A percentile compares a stretch with the other conserved stretches of the same genome.
These are phyloP conservation scores for Neltuma alba DNA, from an alignment of 306 rosid genomes.

Conservation along the genomic window DNA sequence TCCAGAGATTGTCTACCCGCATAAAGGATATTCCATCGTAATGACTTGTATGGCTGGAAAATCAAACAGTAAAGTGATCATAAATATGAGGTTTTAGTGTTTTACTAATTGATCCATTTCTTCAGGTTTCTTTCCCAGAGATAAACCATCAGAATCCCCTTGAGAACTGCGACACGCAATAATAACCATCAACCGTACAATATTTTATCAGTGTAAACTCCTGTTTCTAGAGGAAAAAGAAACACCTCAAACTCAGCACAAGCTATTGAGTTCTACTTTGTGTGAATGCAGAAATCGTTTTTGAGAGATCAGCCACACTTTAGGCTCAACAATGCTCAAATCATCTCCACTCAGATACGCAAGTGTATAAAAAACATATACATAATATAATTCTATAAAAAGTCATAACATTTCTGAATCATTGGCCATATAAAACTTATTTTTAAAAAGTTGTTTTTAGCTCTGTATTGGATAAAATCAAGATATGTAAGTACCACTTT, in stretches of 20 bases:
- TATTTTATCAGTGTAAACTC: not conserved
- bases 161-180: constrained; percentile 68
- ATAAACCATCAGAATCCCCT: constrained; percentile 89
- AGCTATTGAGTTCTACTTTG: too few species aligned
- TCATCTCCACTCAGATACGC: too few species aligned
- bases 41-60: not conserved
- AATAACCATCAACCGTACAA: constrained; percentile 12
- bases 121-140: constrained; percentile 82
- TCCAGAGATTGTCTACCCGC: constrained; percentile 64
- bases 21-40: constrained; percentile 17
- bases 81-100: constrained; percentile 35
- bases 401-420: too few species aligned
- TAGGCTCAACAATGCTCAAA: too few species aligned
- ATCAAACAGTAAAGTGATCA: not conserved
- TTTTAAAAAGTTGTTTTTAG: too few species aligned
- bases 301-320: too few species aligned
- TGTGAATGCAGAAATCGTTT: too few species aligned
- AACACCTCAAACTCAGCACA: not conserved
- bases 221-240: not conserved
- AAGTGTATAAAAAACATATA: too few species aligned
- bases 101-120: constrained; percentile 80
- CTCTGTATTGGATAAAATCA: too few species aligned
- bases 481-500: too few species aligned
- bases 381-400: too few species aligned
- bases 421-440: too few species aligned